A percentile compares a stretch with the other conserved stretches of the same genome.
These are phyloP conservation scores for Elongisporangium undulatum DNA, from an alignment of 352 stramenopile genomes.

Conservation along the genomic window DNA sequence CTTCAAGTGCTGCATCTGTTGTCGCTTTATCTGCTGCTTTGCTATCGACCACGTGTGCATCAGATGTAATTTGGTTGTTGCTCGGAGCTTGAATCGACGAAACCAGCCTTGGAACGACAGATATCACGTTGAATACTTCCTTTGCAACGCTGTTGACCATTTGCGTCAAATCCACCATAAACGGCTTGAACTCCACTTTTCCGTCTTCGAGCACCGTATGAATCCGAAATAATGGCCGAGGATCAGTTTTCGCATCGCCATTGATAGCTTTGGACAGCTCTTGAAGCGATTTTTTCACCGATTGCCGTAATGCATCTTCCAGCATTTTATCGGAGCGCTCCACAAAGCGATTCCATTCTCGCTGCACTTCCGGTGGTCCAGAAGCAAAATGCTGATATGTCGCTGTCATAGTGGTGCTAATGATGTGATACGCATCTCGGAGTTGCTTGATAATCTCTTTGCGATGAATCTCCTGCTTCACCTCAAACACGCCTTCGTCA, in stretches of 20 bases:
- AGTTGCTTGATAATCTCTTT: slow-evolving; percentile 74
- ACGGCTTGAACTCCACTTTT: slow-evolving; percentile 91
- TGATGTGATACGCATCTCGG: slow-evolving; percentile 74
- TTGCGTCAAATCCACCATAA: slow-evolving; percentile 93
- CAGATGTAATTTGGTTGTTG: slow-evolving; percentile 16
- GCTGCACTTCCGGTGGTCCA: slow-evolving; percentile 86
- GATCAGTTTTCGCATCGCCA: slow-evolving; percentile 89
- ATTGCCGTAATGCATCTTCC: slow-evolving; percentile 87
- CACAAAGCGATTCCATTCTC: slow-evolving; percentile 91
- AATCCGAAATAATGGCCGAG: slow-evolving; percentile 90
- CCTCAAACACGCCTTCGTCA: slow-evolving; percentile 91
- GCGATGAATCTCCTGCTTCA: slow-evolving; percentile 89
- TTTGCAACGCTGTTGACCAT: slow-evolving; percentile 95
- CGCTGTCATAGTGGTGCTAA: slow-evolving; percentile 87
- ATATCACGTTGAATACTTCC: slow-evolving; percentile 94
- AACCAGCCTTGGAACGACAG: slow-evolving; percentile 86
- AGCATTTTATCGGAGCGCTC: slow-evolving; percentile 89
- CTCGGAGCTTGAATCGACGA: slow-evolving; percentile 25
- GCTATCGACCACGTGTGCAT: neutral
- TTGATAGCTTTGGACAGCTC: slow-evolving; percentile 94
- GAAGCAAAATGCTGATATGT: slow-evolving; percentile 91
- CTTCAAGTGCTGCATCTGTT: neutral
- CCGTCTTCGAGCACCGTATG: slow-evolving; percentile 93
- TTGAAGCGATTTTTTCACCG: slow-evolving; percentile 93
- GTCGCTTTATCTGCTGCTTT: slow-evolving; percentile 3